Conservation (phyloP, 208 protist genomes). For the Leishmania tropica region DNA sequence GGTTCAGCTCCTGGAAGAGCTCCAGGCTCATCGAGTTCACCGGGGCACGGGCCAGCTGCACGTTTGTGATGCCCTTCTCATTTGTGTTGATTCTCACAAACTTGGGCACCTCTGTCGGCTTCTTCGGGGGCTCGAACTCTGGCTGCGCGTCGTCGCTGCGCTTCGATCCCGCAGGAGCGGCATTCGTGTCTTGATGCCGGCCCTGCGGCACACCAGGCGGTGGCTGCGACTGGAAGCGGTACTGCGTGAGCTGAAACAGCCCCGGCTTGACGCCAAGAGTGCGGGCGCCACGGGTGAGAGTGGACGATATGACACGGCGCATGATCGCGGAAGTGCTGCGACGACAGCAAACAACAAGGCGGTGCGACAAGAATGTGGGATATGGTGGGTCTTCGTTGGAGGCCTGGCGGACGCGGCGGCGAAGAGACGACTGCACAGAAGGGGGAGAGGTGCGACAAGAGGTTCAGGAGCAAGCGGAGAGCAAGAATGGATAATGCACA, state of each 20-base stretch:
- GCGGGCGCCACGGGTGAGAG: constrained; percentile 18
- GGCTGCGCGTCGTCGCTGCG: constrained; percentile 16
- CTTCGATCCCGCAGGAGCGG: constrained; percentile 4
- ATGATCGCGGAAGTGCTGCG: constrained; percentile 6
- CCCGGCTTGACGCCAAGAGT: constrained; percentile 11
- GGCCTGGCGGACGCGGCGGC: background rate
- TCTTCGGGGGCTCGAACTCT: constrained; percentile 64
- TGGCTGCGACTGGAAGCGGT: constrained; percentile 27
- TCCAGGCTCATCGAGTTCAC: constrained; percentile 81
- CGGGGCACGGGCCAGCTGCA: constrained; percentile 58
- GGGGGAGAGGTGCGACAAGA: background rate
- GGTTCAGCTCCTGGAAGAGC: constrained; percentile 77
- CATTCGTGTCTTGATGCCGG: background rate
- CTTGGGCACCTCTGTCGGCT: constrained; percentile 72
- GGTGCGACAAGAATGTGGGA: background rate
- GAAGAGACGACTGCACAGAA: background rate
- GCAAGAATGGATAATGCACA: background rate
- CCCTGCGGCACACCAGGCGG: constrained; percentile 27
- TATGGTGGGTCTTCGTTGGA: background rate
- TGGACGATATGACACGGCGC: constrained; percentile 28
- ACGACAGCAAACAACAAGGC: background rate
- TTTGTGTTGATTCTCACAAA: constrained; percentile 64
- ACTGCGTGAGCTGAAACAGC: constrained; percentile 15
- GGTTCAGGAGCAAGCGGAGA: background rate
- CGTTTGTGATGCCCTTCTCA: constrained; percentile 59